A percentile compares a stretch with the other conserved stretches of the same genome.
phyloP scores from a whole-genome alignment of 2,329 filamentous ascomycete species.

The Aurifilum marmelostoma region DNA sequence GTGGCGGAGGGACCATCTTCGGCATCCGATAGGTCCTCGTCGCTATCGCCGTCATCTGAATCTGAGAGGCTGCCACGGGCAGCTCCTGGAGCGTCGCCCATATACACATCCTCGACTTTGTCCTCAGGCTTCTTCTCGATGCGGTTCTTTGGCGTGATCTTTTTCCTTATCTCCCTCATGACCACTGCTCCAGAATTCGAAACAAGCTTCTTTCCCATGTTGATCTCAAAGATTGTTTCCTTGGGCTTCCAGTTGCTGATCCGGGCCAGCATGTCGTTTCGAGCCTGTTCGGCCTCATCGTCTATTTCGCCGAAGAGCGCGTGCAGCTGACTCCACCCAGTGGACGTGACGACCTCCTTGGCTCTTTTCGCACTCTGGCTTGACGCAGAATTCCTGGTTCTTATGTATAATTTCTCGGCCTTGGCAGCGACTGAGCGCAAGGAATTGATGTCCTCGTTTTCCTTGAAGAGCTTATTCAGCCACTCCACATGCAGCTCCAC shows the following conservation, averaged over 20 bases:
- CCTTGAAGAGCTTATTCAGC: slow-evolving; percentile 75
- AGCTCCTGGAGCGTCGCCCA: slow-evolving; percentile 37
- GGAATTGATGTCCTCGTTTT: slow-evolving; percentile 72
- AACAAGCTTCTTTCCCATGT: slow-evolving; percentile 67
- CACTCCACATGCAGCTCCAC: slow-evolving; percentile 81
- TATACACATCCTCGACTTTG: slow-evolving; percentile 38
- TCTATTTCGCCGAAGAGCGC: slow-evolving; percentile 76
- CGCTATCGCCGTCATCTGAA: slow-evolving; percentile 33
- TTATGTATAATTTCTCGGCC: slow-evolving; percentile 90
- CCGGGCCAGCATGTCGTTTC: slow-evolving; percentile 83
- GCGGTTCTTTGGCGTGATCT: slow-evolving; percentile 63
- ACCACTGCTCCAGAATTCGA: slow-evolving; percentile 71
- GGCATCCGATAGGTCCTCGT: slow-evolving; percentile 43
- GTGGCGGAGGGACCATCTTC: slow-evolving; percentile 40
- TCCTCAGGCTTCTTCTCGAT: slow-evolving; percentile 45
- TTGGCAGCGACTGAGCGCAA: slow-evolving; percentile 78
- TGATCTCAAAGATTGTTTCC: slow-evolving; percentile 97
- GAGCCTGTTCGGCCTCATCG: slow-evolving; percentile 67
- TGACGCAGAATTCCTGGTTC: slow-evolving; percentile 87
- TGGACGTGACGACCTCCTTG: slow-evolving; percentile 73
- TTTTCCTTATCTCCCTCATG: slow-evolving; percentile 72
- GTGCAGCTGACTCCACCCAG: slow-evolving; percentile 75
- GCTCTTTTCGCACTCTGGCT: slow-evolving; percentile 86
- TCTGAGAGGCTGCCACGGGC: slow-evolving; percentile 25
- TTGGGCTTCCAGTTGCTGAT: slow-evolving; percentile 87